These are phyloP conservation scores for Falciphora oryzae DNA, from an alignment of 2,329 filamentous ascomycete species.

Conservation along the genomic window DNA sequence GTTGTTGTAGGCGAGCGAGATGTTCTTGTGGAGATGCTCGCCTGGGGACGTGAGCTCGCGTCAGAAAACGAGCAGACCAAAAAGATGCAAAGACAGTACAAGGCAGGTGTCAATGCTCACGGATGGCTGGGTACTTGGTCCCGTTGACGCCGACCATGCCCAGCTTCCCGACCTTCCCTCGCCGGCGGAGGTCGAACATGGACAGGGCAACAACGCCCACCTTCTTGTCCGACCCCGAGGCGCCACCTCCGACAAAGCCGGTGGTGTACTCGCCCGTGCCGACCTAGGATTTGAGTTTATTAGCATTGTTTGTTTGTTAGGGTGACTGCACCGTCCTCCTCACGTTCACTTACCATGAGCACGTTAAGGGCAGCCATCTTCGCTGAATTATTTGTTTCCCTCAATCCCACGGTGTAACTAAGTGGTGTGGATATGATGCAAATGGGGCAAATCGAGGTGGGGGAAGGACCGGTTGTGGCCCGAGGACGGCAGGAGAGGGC, in stretches of 20 bases:
- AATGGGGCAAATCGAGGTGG: too few species aligned
- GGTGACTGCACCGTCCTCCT: background rate
- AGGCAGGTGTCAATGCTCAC: constrained; percentile 40
- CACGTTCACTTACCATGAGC: constrained; percentile 52
- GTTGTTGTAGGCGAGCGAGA: constrained; percentile 79
- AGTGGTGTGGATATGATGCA: background rate
- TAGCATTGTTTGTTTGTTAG: background rate
- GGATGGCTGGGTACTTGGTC: constrained; percentile 84
- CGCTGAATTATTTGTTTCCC: background rate
- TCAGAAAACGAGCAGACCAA: too few species aligned
- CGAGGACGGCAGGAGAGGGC: too few species aligned
- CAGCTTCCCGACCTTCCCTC: constrained; percentile 81
- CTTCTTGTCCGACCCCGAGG: constrained; percentile 89
- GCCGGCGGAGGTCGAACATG: constrained; percentile 78
- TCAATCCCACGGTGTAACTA: background rate
- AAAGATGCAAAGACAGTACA: background rate
- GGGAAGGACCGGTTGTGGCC: too few species aligned
- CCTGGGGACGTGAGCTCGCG: constrained; percentile 37
- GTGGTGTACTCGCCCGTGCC: constrained; percentile 97
- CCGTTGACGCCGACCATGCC: constrained; percentile 89
- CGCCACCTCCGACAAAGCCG: constrained; percentile 79
- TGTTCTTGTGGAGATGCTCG: constrained; percentile 81
- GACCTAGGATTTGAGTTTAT: constrained; percentile 42
- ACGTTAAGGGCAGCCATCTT: constrained; percentile 58
- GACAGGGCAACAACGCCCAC: constrained; percentile 89